Evolutionary conservation across 139 green algal genomes (phyloP).

Genomic region (Chlamydomonas sp.): DNA sequence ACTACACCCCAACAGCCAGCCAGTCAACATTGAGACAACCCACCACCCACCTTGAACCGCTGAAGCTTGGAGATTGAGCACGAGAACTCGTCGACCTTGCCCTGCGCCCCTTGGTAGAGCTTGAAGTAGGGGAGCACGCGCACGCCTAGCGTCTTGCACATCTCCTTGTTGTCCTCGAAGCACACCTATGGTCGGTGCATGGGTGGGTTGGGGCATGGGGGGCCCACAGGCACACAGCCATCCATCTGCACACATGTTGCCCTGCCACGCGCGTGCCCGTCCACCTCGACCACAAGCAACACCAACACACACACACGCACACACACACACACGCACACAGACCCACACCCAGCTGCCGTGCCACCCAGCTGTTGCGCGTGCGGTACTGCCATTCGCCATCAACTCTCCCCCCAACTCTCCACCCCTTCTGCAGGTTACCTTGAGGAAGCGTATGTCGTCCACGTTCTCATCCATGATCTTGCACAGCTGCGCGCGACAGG

Average conservation of each 20-base stretch:
- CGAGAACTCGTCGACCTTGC: slow-evolving; percentile 38
- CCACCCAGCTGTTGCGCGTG: background rate
- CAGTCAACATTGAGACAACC: background rate
- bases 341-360: no score
- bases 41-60: slow-evolving; percentile 23
- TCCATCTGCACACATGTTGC: no score
- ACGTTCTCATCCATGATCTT: slow-evolving; percentile 56
- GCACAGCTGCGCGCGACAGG: slow-evolving; percentile 41
- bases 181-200: no score
- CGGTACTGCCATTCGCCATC: slow-evolving; percentile 11
- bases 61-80: slow-evolving; percentile 35
- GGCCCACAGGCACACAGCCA: no score
- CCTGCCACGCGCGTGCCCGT: slow-evolving; percentile 16
- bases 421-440: slow-evolving; percentile 74
- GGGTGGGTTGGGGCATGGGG: no score
- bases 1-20: background rate
- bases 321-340: background rate
- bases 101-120: slow-evolving; percentile 81
- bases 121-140: slow-evolving; percentile 90
- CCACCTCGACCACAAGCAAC: slow-evolving; percentile 12
- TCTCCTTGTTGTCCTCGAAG: slow-evolving; percentile 64
- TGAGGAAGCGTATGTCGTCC: slow-evolving; percentile 69
- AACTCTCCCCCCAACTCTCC: slow-evolving; percentile 61
- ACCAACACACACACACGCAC: slow-evolving; percentile 11
- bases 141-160: slow-evolving; percentile 29